Conservation (phyloP, 2,329 filamentous ascomycete genomes). For the Monosporascus cannonballus region DNA sequence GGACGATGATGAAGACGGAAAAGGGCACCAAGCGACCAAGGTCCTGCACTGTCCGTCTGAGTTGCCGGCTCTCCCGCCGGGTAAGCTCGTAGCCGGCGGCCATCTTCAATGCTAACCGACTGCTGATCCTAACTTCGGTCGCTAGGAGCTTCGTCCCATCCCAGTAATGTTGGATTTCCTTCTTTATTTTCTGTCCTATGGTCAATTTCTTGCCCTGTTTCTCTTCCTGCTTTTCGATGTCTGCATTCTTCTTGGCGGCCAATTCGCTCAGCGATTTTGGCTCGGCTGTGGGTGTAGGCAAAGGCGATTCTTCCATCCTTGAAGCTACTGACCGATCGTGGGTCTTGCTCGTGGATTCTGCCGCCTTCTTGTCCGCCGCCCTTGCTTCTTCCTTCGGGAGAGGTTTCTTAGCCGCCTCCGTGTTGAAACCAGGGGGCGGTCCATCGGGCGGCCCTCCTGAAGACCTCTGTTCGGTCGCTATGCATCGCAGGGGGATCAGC, state of each 20-base stretch:
- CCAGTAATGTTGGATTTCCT: slow-evolving; percentile 93
- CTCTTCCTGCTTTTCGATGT: slow-evolving; percentile 57
- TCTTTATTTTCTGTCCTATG: slow-evolving; percentile 87
- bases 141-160: slow-evolving; percentile 94
- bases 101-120: slow-evolving; percentile 90
- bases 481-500: slow-evolving; percentile 48
- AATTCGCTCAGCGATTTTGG: slow-evolving; percentile 52
- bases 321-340: slow-evolving; percentile 16
- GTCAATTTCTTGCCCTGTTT: slow-evolving; percentile 84
- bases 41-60: slow-evolving; percentile 90
- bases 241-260: slow-evolving; percentile 56
- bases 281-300: slow-evolving; percentile 28
- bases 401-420: slow-evolving; percentile 84
- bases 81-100: slow-evolving; percentile 95
- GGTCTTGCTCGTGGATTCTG: slow-evolving; percentile 27
- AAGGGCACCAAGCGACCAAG: slow-evolving; percentile 89
- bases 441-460: slow-evolving; percentile 46
- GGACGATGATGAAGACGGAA: slow-evolving; percentile 93
- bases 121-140: slow-evolving; percentile 89
- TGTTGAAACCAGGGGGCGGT: slow-evolving; percentile 85
- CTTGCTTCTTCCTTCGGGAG: slow-evolving; percentile 49
- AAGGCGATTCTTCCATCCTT: slow-evolving; percentile 20
- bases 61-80: slow-evolving; percentile 84
- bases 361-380: slow-evolving; percentile 28
- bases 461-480: slow-evolving; percentile 53